A percentile compares a stretch with the other conserved stretches of the same genome.
Conservation (phyloP, 2,329 filamentous ascomycete genomes). For the Elsinoe arachidis region DNA sequence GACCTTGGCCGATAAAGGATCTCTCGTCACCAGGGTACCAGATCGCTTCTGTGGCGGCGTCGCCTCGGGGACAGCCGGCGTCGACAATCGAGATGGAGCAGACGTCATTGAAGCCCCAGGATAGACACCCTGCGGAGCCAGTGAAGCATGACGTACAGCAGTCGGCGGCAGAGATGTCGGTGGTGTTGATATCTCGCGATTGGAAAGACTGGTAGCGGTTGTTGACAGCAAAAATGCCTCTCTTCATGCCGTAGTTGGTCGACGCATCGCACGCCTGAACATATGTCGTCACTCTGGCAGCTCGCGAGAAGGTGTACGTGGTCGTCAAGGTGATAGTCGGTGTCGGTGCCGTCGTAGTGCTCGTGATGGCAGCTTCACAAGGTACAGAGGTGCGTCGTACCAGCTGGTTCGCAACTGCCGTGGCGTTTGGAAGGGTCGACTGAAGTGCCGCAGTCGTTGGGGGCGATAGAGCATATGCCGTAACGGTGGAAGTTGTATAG, state of each 20-base stretch:
- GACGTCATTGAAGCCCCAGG: slow-evolving; percentile 1
- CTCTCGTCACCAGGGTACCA: neutral
- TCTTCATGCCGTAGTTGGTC: neutral
- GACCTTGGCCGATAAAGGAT: slow-evolving; percentile 4
- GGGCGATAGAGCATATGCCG: slow-evolving; percentile 18
- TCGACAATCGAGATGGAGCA: slow-evolving; percentile 5
- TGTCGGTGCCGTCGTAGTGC: neutral
- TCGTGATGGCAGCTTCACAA: neutral
- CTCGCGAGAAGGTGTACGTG: slow-evolving; percentile 6
- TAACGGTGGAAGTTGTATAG: slow-evolving; percentile 8
- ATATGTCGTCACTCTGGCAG: slow-evolving; percentile 1
- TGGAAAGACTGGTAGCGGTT: slow-evolving; percentile 6
- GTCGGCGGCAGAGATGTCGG: neutral
- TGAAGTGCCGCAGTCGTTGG: slow-evolving; percentile 18
- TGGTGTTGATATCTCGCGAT: neutral
- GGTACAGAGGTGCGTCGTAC: neutral
- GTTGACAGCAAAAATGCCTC: neutral
- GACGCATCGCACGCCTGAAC: slow-evolving; percentile 3
- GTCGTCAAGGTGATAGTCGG: slow-evolving; percentile 5
- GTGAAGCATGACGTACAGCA: slow-evolving; percentile 3
- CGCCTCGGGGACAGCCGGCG: neutral
- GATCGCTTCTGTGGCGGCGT: slow-evolving; percentile 1
- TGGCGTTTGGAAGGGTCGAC: too few relatives aligned
- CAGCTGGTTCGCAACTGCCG: neutral
- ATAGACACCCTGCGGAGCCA: neutral